Percentiles rank a stretch among this genome's conserved stretches.
Conservation (phyloP, 257 asterid genomes). For the Echites panduratus region DNA sequence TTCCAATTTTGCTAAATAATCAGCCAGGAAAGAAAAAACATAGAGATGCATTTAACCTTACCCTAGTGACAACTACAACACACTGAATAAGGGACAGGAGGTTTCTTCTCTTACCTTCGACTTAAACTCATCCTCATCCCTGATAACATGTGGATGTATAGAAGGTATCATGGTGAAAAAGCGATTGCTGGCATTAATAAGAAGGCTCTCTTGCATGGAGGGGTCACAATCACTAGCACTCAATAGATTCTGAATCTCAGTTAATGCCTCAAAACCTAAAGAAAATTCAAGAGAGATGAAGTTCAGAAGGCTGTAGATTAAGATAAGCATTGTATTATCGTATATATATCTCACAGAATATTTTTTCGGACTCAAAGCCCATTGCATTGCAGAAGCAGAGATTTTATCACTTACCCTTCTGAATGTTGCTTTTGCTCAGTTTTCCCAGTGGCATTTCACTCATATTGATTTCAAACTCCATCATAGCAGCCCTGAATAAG, state of each 20-base stretch:
- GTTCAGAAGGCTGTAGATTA: conserved; percentile 5
- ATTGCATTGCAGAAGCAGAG: background rate
- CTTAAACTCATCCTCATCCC: conserved; percentile 77
- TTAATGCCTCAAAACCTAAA: conserved; percentile 92
- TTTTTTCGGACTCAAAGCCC: background rate
- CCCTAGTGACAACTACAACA: background rate
- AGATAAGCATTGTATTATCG: conserved; percentile 12
- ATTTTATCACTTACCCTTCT: conserved; percentile 49
- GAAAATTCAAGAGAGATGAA: conserved; percentile 13
- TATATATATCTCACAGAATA: conserved; percentile 12
- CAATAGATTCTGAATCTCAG: conserved; percentile 83
- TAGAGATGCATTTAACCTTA: background rate
- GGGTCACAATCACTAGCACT: conserved; percentile 36
- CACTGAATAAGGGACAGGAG: background rate
- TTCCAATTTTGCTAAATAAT: background rate
- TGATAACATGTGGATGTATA: conserved; percentile 80
- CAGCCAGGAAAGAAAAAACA: background rate
- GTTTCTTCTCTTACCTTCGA: conserved; percentile 49
- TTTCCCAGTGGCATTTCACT: conserved; percentile 99
- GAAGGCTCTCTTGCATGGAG: conserved; percentile 54
- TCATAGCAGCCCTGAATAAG: conserved; percentile 88
- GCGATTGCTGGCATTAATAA: conserved; percentile 89
- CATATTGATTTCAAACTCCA: conserved; percentile 97
- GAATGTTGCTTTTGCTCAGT: conserved; percentile 84
- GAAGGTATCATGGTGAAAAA: conserved; percentile 96